Base-by-base conservation (phyloP, 208 protist species). In the Herpetomonas samuelpessoai region DNA sequence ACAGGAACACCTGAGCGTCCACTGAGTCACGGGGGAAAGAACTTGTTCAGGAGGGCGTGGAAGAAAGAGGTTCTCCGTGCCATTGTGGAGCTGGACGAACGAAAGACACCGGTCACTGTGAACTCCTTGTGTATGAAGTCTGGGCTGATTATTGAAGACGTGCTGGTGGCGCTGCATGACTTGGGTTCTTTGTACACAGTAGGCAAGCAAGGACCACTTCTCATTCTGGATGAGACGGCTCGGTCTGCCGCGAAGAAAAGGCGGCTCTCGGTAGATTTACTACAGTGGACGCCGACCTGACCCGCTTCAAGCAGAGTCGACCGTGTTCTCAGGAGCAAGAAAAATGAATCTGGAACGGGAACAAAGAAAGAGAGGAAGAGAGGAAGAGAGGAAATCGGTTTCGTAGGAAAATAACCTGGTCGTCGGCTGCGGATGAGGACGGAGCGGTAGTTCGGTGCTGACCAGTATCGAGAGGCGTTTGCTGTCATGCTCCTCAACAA, bases 21-120 rank as follows among this genome's bases (percentile, higher is more conserved):
- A 2, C 53, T 92, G 24, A 92, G 85, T 52, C 47, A 22, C 7
- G 68, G 69, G 35, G 85, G 81, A 10, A 85, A 83, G 41, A 55
- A 46, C 4, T 66, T 92, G 39, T 92, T 92, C 76, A 57, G 71
- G 2, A 79, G 77, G 57, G 78, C 83, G 3, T 88, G 85, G 81
- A 53, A 69, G 0, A 66, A 81, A 22, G 81, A 92, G 52, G 60
- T 92, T 0, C 52, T 87, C 2, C 68, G 75, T 35, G 81, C 79
- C 2, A 62, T 92, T 0, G 70, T 65, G 44, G 58, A 57, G 24
- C 54, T 92, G 10, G 65, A 81, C n/a, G 52, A 70, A 41, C 64
- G 55, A 25, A 62, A 63, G 16, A 45, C 60, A 6, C 66, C 73
- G 1, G 47, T 92, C 1, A 86, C 85, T 4, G 39, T 91, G 31